Evolutionary conservation across 345 rosid genomes (phyloP).

Genomic region (Salix dunnii): DNA sequence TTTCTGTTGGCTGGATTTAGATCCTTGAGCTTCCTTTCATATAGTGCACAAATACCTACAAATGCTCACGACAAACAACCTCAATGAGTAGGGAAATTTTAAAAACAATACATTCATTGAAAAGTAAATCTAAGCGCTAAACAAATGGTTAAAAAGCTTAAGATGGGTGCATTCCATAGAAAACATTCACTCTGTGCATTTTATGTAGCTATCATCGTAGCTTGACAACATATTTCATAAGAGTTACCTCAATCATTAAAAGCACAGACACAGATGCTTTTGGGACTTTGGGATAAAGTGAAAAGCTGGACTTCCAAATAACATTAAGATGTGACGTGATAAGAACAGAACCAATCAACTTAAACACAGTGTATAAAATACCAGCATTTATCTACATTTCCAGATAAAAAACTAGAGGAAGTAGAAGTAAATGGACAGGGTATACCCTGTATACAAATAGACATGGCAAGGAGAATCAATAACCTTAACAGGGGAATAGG

Average conservation of each 20-base stretch:
- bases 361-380: neutral
- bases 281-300: neutral
- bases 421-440: neutral
- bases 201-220: neutral
- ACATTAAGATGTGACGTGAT: neutral
- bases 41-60: constrained; percentile 73
- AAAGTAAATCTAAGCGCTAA: neutral
- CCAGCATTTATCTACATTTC: neutral
- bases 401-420: neutral
- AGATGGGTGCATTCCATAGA: neutral
- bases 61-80: neutral
- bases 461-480: neutral
- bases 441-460: neutral
- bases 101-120: neutral
- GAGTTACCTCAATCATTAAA: neutral
- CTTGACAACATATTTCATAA: neutral
- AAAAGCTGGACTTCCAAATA: neutral
- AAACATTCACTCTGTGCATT: neutral
- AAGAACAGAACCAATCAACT: neutral
- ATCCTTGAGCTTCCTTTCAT: constrained; percentile 83
- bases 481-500: neutral
- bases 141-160: neutral
- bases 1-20: constrained; percentile 68
- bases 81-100: neutral
- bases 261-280: neutral